Conservation (phyloP, 495 filamentous ascomycete species). For the Pyrenula aspistea region DNA sequence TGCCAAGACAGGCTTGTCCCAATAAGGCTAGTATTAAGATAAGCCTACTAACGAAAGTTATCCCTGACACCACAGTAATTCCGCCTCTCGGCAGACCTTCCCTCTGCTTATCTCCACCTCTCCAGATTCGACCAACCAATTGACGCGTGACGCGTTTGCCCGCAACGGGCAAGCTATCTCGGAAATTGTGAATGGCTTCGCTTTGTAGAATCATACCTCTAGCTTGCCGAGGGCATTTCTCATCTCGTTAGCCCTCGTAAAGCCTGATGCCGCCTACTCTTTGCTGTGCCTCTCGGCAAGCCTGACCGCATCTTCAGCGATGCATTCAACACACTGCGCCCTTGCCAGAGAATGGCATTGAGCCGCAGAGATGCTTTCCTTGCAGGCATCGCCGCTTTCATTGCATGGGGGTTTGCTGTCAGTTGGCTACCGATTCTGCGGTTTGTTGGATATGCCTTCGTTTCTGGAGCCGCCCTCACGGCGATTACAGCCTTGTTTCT, state of each 20-base stretch:
- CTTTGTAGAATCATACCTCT: no score
- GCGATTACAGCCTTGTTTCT: slow-evolving; percentile 39
- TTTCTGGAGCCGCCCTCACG: slow-evolving; percentile 48
- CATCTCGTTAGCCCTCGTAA: not conserved
- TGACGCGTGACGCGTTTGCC: not conserved
- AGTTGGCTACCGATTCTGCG: slow-evolving; percentile 70
- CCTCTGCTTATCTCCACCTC: no score
- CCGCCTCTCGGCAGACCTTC: not conserved
- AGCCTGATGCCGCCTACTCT: not conserved
- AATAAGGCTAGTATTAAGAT: no score
- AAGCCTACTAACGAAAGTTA: no score
- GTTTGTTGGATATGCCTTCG: slow-evolving; percentile 69
- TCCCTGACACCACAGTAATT: no score
- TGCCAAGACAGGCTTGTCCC: no score
- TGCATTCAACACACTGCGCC: not conserved
- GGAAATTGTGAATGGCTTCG: not conserved
- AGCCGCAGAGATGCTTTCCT: slow-evolving; percentile 62
- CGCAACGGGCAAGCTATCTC: not conserved
- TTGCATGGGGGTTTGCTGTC: slow-evolving; percentile 75
- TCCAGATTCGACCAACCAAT: not conserved
- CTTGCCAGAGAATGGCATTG: slow-evolving; percentile 52
- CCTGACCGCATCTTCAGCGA: not conserved
- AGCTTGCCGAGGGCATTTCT: not conserved
- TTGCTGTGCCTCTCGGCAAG: not conserved
- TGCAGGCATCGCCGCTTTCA: slow-evolving; percentile 56